phyloP scores from a whole-genome alignment of 2,329 filamentous ascomycete genomes.

The Seiridium unicorne region DNA sequence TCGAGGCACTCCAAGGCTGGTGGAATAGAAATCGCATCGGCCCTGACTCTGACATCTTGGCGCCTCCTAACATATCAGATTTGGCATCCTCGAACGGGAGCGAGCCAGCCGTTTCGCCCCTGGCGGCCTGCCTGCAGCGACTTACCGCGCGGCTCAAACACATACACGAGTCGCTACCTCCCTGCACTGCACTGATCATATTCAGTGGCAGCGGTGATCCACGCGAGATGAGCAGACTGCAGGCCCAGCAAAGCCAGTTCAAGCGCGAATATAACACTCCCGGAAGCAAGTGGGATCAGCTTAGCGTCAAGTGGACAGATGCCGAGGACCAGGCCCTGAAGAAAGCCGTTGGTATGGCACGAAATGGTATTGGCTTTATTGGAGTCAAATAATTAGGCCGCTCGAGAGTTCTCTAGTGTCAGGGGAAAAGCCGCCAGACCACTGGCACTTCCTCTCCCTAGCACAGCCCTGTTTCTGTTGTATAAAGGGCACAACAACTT shows the following conservation, averaged over 20 bases:
- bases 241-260: conserved; percentile 59
- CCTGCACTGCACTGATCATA: conserved; percentile 64
- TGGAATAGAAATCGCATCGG: conserved; percentile 58
- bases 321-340: conserved; percentile 62
- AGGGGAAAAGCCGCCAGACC: not conserved
- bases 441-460: too few species aligned
- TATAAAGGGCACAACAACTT: too few species aligned
- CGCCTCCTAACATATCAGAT: conserved; percentile 24
- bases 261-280: conserved; percentile 63
- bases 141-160: conserved; percentile 49
- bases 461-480: too few species aligned
- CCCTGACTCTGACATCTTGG: conserved; percentile 28
- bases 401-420: not conserved
- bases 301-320: conserved; percentile 68
- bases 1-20: conserved; percentile 66
- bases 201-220: conserved; percentile 68
- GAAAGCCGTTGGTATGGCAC: conserved; percentile 53
- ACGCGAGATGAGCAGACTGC: conserved; percentile 62
- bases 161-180: conserved; percentile 58
- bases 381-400: conserved; percentile 51
- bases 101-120: conserved; percentile 21
- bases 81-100: conserved; percentile 10
- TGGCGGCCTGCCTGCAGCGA: conserved; percentile 45
- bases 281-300: conserved; percentile 63
- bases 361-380: conserved; percentile 64